Evolutionary conservation across 768 basidiomycete species (phyloP), one percentile per base, ranked within the genome.

Genomic region (Suillus sp.): DNA sequence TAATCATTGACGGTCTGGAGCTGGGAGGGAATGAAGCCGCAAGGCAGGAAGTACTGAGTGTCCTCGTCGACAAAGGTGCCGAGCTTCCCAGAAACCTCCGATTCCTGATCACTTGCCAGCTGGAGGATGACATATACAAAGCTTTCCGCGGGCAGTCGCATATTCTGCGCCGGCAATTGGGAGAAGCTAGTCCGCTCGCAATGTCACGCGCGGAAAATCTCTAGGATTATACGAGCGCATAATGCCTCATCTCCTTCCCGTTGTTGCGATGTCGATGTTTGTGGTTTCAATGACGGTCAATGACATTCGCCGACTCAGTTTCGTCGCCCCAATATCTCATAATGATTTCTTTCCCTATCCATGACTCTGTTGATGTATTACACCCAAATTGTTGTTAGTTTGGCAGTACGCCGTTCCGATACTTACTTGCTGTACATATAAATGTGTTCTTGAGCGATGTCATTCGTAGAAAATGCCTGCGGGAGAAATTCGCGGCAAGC

Each of bases 1-100:
- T 79, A 4, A 69, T 79, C 9, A 69, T 79, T 20, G 78, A 80
- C 53, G 78, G 68, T 14, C 65, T 78, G 14, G 73, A 77, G 38
- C 67, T 71, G 60, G 71, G 73, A 51, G 69, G 67, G 10, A 66
- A 74, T 22, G 61, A 20, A 7, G n/a, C 57, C 3, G 30, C 38
- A 58, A 71, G 72, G 32, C 59, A 64, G 20, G 50, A 60, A 1
- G 65, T 79, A 38, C 66, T 79, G 9, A 30, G 43, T 5, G 54
- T 66, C 40, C 22, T 76, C 34, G 50, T 53, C 9, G 40, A 59
- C 3, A 42, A 25, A 56, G 51, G 59, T 0, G 35, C 65, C 1
- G 55, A 59, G 6, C 53, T 74, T 16, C 73, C 75, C 4, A 13
- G 42, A 1, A 70, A 68, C 61, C 65, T 76, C 58, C 68, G 70